Conservation (phyloP, 208 protist genomes). For the Wallacemonas collosoma region DNA sequence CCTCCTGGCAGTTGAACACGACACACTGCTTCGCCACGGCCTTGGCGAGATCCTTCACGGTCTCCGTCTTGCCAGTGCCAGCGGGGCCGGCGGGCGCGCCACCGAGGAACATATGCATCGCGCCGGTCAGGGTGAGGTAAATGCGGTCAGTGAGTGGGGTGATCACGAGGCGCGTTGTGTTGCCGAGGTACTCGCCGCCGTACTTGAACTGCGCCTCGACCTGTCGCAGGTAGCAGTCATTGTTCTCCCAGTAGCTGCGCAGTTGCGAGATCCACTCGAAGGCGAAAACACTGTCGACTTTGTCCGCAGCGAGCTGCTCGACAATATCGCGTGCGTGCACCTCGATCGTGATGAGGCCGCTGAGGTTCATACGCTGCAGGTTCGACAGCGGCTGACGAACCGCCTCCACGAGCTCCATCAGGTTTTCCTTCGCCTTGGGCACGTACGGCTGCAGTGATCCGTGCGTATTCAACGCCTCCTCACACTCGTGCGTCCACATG, state of each 20-base stretch:
- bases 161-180: slow-evolving; percentile 96
- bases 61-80: slow-evolving; percentile 97
- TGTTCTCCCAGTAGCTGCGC: slow-evolving; percentile 96
- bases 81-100: slow-evolving; percentile 93
- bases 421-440: slow-evolving; percentile 80
- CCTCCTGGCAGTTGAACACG: slow-evolving; percentile 98
- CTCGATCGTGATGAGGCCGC: slow-evolving; percentile 96
- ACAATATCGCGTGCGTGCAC: slow-evolving; percentile 96
- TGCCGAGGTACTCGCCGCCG: slow-evolving; percentile 97
- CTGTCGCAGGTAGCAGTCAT: slow-evolving; percentile 90
- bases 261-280: slow-evolving; percentile 98
- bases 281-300: slow-evolving; percentile 82
- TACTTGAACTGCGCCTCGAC: slow-evolving; percentile 94
- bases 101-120: slow-evolving; percentile 96
- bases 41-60: slow-evolving; percentile 97
- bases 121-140: slow-evolving; percentile 96
- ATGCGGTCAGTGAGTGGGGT: slow-evolving; percentile 97
- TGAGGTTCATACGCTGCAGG: slow-evolving; percentile 93
- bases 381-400: slow-evolving; percentile 87
- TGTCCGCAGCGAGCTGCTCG: slow-evolving; percentile 82
- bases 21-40: slow-evolving; percentile 97
- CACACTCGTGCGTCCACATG: slow-evolving; percentile 95
- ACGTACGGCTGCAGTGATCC: slow-evolving; percentile 86
- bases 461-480: slow-evolving; percentile 75
- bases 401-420: slow-evolving; percentile 90